Percentiles rank a stretch among this genome's conserved stretches.
Conservation (phyloP, 257 asterid species). For the Cordia subcordata region DNA sequence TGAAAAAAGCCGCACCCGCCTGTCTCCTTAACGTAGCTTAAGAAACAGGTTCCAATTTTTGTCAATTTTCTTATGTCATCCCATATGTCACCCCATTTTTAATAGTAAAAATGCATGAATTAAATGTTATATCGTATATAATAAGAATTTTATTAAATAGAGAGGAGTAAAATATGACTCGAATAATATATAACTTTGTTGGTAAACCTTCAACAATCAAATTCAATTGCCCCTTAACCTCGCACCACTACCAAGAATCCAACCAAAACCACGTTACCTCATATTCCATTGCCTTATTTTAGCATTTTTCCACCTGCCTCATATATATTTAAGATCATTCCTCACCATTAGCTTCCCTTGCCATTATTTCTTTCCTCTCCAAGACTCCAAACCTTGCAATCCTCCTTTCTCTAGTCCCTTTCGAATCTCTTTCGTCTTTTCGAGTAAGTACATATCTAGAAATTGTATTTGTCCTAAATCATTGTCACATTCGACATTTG, state of each 20-base stretch:
- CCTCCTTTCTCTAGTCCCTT: neutral
- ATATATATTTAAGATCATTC: neutral
- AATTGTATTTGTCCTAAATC: neutral
- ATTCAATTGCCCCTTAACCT: too few relatives aligned
- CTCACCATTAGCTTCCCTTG: neutral
- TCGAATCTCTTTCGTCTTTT: conserved; percentile 1
- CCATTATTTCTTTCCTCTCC: conserved; percentile 1
- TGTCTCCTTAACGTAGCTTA: conserved; percentile 25
- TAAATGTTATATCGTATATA: too few relatives aligned
- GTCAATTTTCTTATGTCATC: too few relatives aligned
- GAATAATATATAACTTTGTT: too few relatives aligned
- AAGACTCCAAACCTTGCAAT: neutral
- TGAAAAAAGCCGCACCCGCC: conserved; percentile 9
- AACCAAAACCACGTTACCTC: neutral
- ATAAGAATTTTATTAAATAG: too few relatives aligned
- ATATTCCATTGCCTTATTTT: neutral
- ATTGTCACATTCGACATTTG: neutral
- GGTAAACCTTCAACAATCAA: too few relatives aligned
- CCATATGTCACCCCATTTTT: too few relatives aligned
- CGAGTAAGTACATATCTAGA: conserved; percentile 1
- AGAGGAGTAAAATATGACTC: too few relatives aligned
- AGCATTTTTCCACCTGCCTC: neutral
- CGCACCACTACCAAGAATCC: neutral
- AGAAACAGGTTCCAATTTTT: too few relatives aligned
- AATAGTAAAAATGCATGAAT: too few relatives aligned